Evolutionary conservation across 2,329 filamentous ascomycete genomes (phyloP).

Genomic region (Pseudopyrenochaeta lycopersici): DNA sequence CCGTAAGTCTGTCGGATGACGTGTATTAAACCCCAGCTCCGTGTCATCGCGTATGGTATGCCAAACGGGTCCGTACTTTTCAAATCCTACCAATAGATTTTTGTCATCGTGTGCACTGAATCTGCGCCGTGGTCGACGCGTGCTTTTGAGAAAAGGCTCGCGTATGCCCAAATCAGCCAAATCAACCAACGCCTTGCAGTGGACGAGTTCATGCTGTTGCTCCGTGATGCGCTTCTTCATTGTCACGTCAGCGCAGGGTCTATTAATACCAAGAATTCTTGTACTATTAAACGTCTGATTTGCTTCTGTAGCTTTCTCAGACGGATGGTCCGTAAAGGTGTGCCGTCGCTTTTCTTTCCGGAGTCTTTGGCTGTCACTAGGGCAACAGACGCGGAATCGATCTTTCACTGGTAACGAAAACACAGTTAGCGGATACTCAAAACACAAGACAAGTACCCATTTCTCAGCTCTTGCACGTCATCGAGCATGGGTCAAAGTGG

Average conservation of each 20-base stretch:
- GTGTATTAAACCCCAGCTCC: constrained; percentile 59
- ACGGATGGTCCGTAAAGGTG: not conserved
- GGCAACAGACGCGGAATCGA: constrained; percentile 65
- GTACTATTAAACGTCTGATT: not conserved
- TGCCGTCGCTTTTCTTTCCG: constrained; percentile 52
- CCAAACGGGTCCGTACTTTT: constrained; percentile 68
- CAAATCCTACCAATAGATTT: constrained; percentile 66
- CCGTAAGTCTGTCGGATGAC: constrained; percentile 65
- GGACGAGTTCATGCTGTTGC: constrained; percentile 19
- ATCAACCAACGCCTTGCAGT: constrained; percentile 39
- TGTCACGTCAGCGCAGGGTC: not conserved
- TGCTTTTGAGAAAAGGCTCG: constrained; percentile 59
- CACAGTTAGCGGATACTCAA: not conserved
- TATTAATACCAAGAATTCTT: not conserved
- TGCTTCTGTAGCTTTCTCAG: not conserved
- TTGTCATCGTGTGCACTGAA: constrained; percentile 68
- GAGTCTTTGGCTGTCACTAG: constrained; percentile 44
- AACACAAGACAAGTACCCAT: too few relatives aligned
- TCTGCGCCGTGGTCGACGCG: constrained; percentile 62
- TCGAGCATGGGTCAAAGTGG: not conserved
- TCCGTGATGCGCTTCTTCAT: not conserved
- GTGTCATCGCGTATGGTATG: constrained; percentile 66
- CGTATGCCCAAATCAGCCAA: constrained; percentile 58
- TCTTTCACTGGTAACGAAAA: constrained; percentile 62
- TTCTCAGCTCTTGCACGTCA: not conserved